A percentile compares a stretch with the other conserved stretches of the same genome.
Evolutionary conservation across 805 yeast species (phyloP).

Genomic region (Sugiyamaella valdiviana): DNA sequence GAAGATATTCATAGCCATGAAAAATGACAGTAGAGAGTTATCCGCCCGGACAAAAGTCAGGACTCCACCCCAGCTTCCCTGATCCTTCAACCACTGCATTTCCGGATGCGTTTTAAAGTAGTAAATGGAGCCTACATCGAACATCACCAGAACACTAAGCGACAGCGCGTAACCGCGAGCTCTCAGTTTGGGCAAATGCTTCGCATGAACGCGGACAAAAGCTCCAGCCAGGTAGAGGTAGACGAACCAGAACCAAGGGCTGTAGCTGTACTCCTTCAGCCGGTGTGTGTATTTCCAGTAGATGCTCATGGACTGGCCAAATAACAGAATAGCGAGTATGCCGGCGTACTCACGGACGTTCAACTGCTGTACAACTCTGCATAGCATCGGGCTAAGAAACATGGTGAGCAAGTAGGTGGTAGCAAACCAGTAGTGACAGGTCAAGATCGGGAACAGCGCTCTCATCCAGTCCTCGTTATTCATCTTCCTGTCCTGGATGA

Average conservation of each 20-base stretch:
- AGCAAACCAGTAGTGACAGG: conserved; percentile 3
- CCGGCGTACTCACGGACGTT: not conserved
- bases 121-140: not conserved
- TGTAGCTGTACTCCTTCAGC: not conserved
- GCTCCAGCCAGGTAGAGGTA: not conserved
- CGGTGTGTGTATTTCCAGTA: not conserved
- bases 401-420: not conserved
- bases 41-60: not conserved
- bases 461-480: not conserved
- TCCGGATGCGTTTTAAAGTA: not conserved
- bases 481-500: not conserved
- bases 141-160: not conserved
- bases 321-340: not conserved
- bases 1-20: not conserved
- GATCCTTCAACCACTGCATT: not conserved
- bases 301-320: not conserved
- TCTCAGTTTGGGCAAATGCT: not conserved
- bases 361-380: not conserved
- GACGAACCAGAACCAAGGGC: conserved; percentile 1
- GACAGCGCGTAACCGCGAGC: not conserved
- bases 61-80: not conserved
- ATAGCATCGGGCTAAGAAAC: not conserved
- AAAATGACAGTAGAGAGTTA: not conserved
- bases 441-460: not conserved
- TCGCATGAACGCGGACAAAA: not conserved